Evolutionary conservation across 1,139 yeast genomes (phyloP).

Genomic region (Sugiyamaella xylanicola): DNA sequence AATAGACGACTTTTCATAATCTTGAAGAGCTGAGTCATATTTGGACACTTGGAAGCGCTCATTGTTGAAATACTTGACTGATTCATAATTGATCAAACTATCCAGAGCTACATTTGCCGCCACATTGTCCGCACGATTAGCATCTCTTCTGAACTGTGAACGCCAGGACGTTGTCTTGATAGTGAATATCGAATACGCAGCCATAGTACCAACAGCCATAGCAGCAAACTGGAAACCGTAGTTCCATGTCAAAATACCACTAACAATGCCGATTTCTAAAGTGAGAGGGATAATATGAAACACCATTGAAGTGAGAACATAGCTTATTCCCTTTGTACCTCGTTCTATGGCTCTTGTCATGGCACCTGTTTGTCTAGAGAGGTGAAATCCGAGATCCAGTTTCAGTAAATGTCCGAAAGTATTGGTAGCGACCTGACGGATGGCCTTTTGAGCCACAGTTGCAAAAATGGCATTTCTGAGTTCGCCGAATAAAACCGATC

Average conservation of each 20-base stretch:
- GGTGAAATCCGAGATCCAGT: constrained; percentile 86
- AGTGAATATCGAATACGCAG: constrained; percentile 82
- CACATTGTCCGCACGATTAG: constrained; percentile 90
- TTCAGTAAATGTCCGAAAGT: constrained; percentile 82
- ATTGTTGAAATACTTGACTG: constrained; percentile 92
- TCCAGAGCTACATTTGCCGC: constrained; percentile 95
- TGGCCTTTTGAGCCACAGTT: constrained; percentile 92
- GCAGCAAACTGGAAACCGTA: constrained; percentile 90
- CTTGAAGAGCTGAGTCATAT: constrained; percentile 73
- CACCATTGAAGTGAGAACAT: constrained; percentile 92
- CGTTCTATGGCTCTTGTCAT: constrained; percentile 94
- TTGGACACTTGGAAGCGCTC: constrained; percentile 77
- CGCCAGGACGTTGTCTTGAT: constrained; percentile 96
- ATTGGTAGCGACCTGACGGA: constrained; percentile 83
- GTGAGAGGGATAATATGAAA: constrained; percentile 93
- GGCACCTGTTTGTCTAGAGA: constrained; percentile 93
- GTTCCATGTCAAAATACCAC: constrained; percentile 90
- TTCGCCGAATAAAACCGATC: constrained; percentile 93
- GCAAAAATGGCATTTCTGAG: constrained; percentile 94
- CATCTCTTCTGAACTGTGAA: constrained; percentile 84
- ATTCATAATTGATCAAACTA: constrained; percentile 89
- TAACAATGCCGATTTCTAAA: constrained; percentile 87
- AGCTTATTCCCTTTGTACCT: constrained; percentile 96
- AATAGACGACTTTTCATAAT: constrained; percentile 79
- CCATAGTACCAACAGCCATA: constrained; percentile 84